Conservation (phyloP, 495 filamentous ascomycete genomes). For the Astrocystis sublimbata region DNA sequence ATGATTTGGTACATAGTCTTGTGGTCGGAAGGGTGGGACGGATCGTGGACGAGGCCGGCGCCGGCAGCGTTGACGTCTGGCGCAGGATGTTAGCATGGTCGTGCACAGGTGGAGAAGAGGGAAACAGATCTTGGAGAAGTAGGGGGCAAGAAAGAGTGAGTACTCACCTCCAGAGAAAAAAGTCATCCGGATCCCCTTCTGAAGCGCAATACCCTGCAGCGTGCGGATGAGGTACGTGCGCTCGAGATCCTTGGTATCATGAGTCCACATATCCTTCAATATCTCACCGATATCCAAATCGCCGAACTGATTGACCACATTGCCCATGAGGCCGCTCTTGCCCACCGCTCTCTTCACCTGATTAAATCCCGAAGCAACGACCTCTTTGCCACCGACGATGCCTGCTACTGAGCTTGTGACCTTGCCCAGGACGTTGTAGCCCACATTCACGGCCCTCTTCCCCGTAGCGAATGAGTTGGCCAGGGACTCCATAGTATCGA, state of each 20-base stretch:
- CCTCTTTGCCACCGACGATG: slow-evolving; percentile 89
- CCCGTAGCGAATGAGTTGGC: slow-evolving; percentile 90
- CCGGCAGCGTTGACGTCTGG: slow-evolving; percentile 84
- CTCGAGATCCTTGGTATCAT: slow-evolving; percentile 96
- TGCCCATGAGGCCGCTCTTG: slow-evolving; percentile 91
- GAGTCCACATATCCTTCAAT: slow-evolving; percentile 94
- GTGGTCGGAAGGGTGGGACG: slow-evolving; percentile 83
- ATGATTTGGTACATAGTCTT: slow-evolving; percentile 99
- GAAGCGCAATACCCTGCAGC: slow-evolving; percentile 88
- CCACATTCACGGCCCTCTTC: slow-evolving; percentile 92
- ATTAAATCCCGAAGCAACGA: slow-evolving; percentile 87
- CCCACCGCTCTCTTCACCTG: slow-evolving; percentile 95
- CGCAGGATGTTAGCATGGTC: slow-evolving; percentile 2
- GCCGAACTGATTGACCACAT: slow-evolving; percentile 93
- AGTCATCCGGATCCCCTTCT: slow-evolving; percentile 93
- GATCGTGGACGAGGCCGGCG: slow-evolving; percentile 93
- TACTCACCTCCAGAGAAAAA: slow-evolving; percentile 81
- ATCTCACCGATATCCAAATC: slow-evolving; percentile 95
- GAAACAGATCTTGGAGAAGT: neutral
- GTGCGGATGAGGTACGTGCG: slow-evolving; percentile 95
- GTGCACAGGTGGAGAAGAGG: neutral
- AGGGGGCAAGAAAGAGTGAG: neutral
- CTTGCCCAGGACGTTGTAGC: slow-evolving; percentile 93
- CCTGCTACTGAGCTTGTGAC: slow-evolving; percentile 91
- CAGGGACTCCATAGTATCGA: slow-evolving; percentile 87